Conservation (phyloP, 2,329 filamentous ascomycete species). For the Colletotrichum sp. region DNA sequence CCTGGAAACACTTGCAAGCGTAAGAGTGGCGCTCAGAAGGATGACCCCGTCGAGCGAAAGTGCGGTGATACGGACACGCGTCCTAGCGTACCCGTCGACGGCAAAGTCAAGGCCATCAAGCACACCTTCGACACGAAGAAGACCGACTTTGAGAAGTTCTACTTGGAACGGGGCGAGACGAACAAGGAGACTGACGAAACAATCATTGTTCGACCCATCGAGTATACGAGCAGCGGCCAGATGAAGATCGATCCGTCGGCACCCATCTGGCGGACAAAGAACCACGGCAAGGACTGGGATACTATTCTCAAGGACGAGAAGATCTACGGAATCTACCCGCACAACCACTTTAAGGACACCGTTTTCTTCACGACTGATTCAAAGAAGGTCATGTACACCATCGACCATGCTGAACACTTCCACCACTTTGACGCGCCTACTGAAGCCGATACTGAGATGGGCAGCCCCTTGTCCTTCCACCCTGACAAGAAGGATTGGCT, state of each 20-base stretch:
- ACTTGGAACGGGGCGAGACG: slow-evolving; percentile 78
- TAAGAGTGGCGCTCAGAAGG: slow-evolving; percentile 66
- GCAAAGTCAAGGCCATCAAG: slow-evolving; percentile 67
- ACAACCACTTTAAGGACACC: slow-evolving; percentile 81
- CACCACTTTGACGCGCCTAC: slow-evolving; percentile 75
- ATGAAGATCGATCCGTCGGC: slow-evolving; percentile 46
- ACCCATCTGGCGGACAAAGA: slow-evolving; percentile 73
- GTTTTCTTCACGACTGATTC: slow-evolving; percentile 83
- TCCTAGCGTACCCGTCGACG: slow-evolving; percentile 62
- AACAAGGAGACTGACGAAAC: slow-evolving; percentile 75
- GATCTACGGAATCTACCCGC: slow-evolving; percentile 75
- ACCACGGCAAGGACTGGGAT: slow-evolving; percentile 91
- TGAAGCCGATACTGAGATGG: slow-evolving; percentile 37
- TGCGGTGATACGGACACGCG: slow-evolving; percentile 67
- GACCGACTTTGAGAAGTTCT: slow-evolving; percentile 62
- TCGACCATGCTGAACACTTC: slow-evolving; percentile 77
- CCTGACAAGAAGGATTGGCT: slow-evolving; percentile 87
- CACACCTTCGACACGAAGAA: slow-evolving; percentile 67
- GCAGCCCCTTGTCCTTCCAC: slow-evolving; percentile 75
- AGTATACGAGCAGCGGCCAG: slow-evolving; percentile 30
- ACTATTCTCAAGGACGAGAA: slow-evolving; percentile 71
- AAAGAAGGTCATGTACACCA: slow-evolving; percentile 76
- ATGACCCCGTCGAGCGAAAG: slow-evolving; percentile 74
- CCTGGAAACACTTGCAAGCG: slow-evolving; percentile 79
- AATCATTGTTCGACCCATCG: slow-evolving; percentile 59